These are phyloP conservation scores for Boletus reticulatus DNA, from an alignment of 768 basidiomycete genomes.

Conservation along the genomic window DNA sequence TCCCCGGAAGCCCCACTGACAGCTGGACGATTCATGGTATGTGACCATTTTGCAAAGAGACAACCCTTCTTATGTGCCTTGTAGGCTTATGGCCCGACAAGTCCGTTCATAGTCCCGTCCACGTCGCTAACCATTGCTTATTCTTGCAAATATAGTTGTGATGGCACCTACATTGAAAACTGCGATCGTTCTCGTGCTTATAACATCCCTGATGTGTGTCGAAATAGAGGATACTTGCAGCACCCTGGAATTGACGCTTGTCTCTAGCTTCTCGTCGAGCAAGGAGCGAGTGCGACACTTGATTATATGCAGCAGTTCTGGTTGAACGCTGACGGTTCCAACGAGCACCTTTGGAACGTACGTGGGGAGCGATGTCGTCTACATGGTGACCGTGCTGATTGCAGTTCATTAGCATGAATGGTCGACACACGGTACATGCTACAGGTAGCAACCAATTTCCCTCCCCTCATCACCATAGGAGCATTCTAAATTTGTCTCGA, in stretches of 20 bases:
- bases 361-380: slow-evolving; percentile 8
- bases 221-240: background rate
- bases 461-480: background rate
- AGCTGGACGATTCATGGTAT: slow-evolving; percentile 77
- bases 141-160: slow-evolving; percentile 43
- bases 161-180: slow-evolving; percentile 38
- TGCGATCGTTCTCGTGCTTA: slow-evolving; percentile 45
- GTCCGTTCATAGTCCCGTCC: slow-evolving; percentile 30
- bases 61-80: slow-evolving; percentile 1
- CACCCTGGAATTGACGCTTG: background rate
- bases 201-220: slow-evolving; percentile 40
- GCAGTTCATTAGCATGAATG: slow-evolving; percentile 56
- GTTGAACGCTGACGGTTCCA: slow-evolving; percentile 58
- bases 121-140: background rate
- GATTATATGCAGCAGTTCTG: slow-evolving; percentile 61
- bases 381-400: background rate
- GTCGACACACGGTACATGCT: slow-evolving; percentile 62
- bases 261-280: slow-evolving; percentile 48
- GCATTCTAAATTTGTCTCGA: background rate
- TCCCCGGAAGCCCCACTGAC: slow-evolving; percentile 57
- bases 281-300: slow-evolving; percentile 58
- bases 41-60: slow-evolving; percentile 7
- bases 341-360: slow-evolving; percentile 73
- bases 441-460: slow-evolving; percentile 15
- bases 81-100: slow-evolving; percentile 68